These are phyloP conservation scores for Lasiodiplodia theobromae DNA, from an alignment of 2,329 filamentous ascomycete species.

Conservation along the genomic window DNA sequence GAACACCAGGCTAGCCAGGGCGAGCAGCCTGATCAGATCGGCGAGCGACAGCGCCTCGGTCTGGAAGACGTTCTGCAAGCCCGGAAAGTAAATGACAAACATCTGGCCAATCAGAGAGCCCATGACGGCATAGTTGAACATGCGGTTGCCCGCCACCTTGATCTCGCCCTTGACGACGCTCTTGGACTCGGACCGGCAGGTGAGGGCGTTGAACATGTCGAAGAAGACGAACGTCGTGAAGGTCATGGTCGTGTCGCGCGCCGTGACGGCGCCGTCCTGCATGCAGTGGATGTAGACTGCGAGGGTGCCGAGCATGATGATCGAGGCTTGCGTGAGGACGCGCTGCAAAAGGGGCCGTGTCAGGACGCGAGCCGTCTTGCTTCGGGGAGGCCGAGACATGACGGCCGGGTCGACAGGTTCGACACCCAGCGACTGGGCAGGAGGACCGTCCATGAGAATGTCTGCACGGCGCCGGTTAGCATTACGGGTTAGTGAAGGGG, in stretches of 20 bases:
- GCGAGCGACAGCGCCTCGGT: conserved; percentile 80
- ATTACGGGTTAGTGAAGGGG: conserved; percentile 27
- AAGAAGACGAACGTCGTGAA: conserved; percentile 99
- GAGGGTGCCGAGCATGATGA: conserved; percentile 94
- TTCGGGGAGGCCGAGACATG: conserved; percentile 88
- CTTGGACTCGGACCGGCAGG: conserved; percentile 90
- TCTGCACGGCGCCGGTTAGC: conserved; percentile 63
- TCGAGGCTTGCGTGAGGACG: conserved; percentile 82
- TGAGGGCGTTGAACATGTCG: conserved; percentile 98
- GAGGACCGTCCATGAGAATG: conserved; percentile 99
- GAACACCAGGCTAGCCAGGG: conserved; percentile 87
- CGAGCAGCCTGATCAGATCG: conserved; percentile 76
- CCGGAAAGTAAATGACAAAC: conserved; percentile 92
- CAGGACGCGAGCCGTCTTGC: conserved; percentile 88
- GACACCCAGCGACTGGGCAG: conserved; percentile 94
- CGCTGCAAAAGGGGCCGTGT: conserved; percentile 81
- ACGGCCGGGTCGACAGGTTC: conserved; percentile 94
- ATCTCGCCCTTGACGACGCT: conserved; percentile 87
- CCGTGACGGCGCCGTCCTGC: conserved; percentile 82
- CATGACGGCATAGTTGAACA: conserved; percentile 96
- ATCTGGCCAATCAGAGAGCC: conserved; percentile 85
- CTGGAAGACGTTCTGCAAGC: conserved; percentile 93
- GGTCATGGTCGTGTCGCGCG: conserved; percentile 97
- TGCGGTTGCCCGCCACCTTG: conserved; percentile 77
- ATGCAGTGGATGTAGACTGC: conserved; percentile 92